Evolutionary conservation across 768 basidiomycete species (phyloP).

Genomic region (Boletellus emodensis): DNA sequence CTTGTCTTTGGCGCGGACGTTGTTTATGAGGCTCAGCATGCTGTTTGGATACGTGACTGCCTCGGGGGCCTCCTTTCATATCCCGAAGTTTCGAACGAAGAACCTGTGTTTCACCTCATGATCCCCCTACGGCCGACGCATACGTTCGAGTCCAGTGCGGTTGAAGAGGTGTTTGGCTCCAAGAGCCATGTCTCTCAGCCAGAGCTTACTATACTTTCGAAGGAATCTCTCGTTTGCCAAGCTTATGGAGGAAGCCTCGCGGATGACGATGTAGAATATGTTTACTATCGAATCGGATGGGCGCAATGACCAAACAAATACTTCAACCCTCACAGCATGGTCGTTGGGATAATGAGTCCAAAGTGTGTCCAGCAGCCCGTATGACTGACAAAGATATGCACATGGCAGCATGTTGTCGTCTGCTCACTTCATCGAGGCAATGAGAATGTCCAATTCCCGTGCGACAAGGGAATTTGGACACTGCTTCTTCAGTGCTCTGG

Average conservation of each 20-base stretch:
- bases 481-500: constrained; percentile 64
- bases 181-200: background rate
- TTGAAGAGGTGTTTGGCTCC: constrained; percentile 52
- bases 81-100: constrained; percentile 8
- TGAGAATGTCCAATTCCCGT: constrained; percentile 69
- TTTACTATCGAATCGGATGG: constrained; percentile 75
- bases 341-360: background rate
- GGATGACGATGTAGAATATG: constrained; percentile 60
- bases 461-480: constrained; percentile 80
- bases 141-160: constrained; percentile 48
- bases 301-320: background rate
- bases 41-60: constrained; percentile 43
- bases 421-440: constrained; percentile 60
- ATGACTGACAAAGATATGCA: background rate
- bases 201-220: constrained; percentile 48
- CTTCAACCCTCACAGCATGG: background rate
- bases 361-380: background rate
- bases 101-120: constrained; percentile 59
- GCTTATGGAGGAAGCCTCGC: constrained; percentile 31
- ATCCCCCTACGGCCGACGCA: constrained; percentile 74
- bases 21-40: constrained; percentile 49
- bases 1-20: constrained; percentile 52
- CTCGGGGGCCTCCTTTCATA: constrained; percentile 36
- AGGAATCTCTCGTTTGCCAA: constrained; percentile 55
- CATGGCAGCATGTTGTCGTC: background rate